Evolutionary conservation across 2,329 filamentous ascomycete species (phyloP), one percentile per base, ranked within the genome.

Genomic region (Ophiostoma piceae): DNA sequence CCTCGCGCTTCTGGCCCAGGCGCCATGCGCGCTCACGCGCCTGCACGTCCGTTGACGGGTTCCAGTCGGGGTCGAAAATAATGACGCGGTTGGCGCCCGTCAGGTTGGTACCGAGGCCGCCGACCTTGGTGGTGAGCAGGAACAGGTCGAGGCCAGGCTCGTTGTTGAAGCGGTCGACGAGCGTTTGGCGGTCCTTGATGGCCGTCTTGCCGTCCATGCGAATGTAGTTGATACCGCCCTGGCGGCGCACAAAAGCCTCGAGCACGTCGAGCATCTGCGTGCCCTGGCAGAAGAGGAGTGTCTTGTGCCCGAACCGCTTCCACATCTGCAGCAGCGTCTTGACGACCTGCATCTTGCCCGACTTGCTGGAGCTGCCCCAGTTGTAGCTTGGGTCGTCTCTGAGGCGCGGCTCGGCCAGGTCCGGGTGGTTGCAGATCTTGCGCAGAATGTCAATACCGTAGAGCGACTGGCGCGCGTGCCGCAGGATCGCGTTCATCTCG

Each of bases 1-100:
- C 95, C 66, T 97, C 92, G 69, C 91, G 90, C 79, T 96, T 97
- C 80, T 99, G 95, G 0, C 95, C 95, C 1, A 99, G 82, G 70
- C 95, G 88, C 95, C 95, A 99, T 6, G 96, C 95, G 76, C 95
- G 87, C 79, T 99, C 95, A 66, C 95, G 89, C 19, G 95, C 95
- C 80, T 99, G 95, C 35, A 97, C 84, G 76, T 99, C 95, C 0
- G 94, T 98, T 0, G 94, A 97, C 1, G 94, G 95, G 75, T 98
- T 98, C 95, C 95, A 99, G 77, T 99, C 95, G 0, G 95, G 96
- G 76, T 99, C 96, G 76, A 95, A 99, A 69, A 99, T 98, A 76
- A 99, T 97, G 73, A 99, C 94, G 43, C 95, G 88, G 77, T 97
- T 92, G 5, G 95, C 95, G 8, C 95, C 95, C 0, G 95, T 99